phyloP scores from a whole-genome alignment of 1,139 yeast species.

The Suhomyces bolitotheri region DNA sequence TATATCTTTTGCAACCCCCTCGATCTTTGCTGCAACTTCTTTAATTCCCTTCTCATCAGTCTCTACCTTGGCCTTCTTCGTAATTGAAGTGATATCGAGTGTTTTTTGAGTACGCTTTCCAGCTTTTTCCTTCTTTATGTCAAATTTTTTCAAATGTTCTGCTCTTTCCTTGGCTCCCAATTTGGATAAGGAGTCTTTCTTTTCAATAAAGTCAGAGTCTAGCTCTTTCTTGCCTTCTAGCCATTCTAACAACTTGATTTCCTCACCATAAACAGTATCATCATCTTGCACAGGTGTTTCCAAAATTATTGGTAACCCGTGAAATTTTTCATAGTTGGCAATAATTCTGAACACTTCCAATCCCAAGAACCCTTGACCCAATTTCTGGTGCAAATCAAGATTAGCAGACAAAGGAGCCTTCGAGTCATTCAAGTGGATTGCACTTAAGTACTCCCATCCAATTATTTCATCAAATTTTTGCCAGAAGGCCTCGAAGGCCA shows the following conservation, averaged over 20 bases:
- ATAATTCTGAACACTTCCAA: conserved; percentile 77
- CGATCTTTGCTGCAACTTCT: too few species aligned
- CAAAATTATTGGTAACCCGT: conserved; percentile 74
- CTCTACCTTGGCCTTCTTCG: conserved; percentile 18
- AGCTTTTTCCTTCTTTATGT: conserved; percentile 29
- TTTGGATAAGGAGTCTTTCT: conserved; percentile 49
- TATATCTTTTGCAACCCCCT: too few species aligned
- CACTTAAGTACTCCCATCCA: conserved; percentile 73
- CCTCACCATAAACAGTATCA: conserved; percentile 70
- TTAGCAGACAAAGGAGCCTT: conserved; percentile 91
- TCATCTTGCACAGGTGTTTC: conserved; percentile 81
- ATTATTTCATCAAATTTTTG: conserved; percentile 64
- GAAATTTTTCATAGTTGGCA: conserved; percentile 65
- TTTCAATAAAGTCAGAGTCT: conserved; percentile 56
- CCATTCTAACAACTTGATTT: conserved; percentile 76
- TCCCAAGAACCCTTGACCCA: conserved; percentile 89
- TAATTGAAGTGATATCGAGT: conserved; percentile 24
- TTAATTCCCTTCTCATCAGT: conserved; percentile 13
- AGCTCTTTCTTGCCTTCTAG: conserved; percentile 53
- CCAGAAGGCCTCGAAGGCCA: conserved; percentile 68
- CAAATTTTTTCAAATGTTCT: conserved; percentile 46
- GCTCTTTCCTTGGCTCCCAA: conserved; percentile 61
- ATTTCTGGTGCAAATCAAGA: conserved; percentile 85
- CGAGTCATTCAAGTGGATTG: conserved; percentile 89
- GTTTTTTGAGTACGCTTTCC: conserved; percentile 16